These are phyloP conservation scores for Podaxis mareebaensis DNA, from an alignment of 768 basidiomycete genomes.

Conservation along the genomic window DNA sequence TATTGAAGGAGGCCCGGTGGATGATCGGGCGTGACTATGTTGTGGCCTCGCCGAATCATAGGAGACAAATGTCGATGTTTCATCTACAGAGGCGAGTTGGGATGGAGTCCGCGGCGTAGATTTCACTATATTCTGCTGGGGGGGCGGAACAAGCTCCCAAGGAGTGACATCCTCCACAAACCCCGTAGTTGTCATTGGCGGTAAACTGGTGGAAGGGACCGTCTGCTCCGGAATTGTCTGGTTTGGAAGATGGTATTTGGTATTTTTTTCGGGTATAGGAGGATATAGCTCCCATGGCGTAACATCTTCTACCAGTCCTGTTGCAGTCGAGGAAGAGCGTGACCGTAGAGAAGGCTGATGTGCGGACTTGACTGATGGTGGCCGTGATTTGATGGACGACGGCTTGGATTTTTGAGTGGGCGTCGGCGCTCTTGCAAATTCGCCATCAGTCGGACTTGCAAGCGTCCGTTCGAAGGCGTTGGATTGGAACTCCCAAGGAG, in stretches of 20 bases:
- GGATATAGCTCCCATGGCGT: conserved; percentile 38
- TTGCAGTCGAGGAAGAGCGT: conserved; percentile 22
- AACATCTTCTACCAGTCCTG: conserved; percentile 29
- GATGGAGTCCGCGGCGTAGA: conserved; percentile 6
- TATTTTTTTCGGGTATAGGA: conserved; percentile 14
- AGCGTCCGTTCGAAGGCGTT: not conserved
- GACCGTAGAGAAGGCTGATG: conserved; percentile 21
- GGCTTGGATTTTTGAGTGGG: conserved; percentile 20
- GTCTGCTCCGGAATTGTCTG: conserved; percentile 6
- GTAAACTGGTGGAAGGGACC: conserved; percentile 5
- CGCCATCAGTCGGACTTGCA: not conserved
- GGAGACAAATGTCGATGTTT: conserved; percentile 2
- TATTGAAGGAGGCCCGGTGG: conserved; percentile 12
- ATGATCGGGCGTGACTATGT: conserved; percentile 1
- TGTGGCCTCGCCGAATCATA: conserved; percentile 13
- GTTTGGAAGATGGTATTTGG: conserved; percentile 9
- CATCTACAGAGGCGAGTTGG: conserved; percentile 7
- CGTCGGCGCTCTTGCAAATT: conserved; percentile 12
- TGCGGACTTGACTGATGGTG: conserved; percentile 5
- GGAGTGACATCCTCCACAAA: conserved; percentile 25
- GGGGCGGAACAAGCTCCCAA: conserved; percentile 23
- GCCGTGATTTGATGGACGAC: conserved; percentile 17
- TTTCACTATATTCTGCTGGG: not conserved
- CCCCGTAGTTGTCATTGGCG: conserved; percentile 16
- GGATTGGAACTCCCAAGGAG: conserved; percentile 19